These are phyloP conservation scores for Leccinum subfulvum DNA, from an alignment of 1,284 basidiomycete species.

Conservation along the genomic window DNA sequence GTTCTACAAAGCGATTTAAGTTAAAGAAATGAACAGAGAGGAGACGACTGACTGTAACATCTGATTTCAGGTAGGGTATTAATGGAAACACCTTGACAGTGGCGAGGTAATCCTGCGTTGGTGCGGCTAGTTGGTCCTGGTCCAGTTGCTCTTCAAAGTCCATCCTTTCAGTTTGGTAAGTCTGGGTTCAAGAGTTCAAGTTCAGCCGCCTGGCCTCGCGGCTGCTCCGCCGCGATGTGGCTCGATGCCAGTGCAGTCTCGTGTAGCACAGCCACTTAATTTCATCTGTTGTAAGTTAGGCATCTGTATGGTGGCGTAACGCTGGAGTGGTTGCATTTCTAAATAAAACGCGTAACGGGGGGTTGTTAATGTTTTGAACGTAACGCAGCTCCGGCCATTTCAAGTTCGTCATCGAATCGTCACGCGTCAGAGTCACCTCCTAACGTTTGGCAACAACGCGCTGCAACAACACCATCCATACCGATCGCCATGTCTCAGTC, in stretches of 20 bases:
- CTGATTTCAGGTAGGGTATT: constrained; percentile 66
- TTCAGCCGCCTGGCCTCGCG: neutral
- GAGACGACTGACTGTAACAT: constrained; percentile 55
- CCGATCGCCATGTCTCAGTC: too few species aligned
- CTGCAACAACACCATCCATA: too few species aligned
- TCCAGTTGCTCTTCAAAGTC: constrained; percentile 47
- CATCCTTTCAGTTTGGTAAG: constrained; percentile 33
- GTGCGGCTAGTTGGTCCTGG: constrained; percentile 43
- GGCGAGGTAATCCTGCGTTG: constrained; percentile 54
- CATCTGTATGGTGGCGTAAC: too few species aligned
- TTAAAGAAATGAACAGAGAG: neutral
- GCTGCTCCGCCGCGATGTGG: neutral
- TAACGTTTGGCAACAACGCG: too few species aligned
- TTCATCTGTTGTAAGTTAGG: too few species aligned
- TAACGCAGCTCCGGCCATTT: too few species aligned
- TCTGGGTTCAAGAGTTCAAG: neutral
- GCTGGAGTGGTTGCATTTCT: too few species aligned
- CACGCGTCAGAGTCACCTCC: too few species aligned
- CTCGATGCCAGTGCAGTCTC: neutral
- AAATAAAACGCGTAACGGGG: too few species aligned
- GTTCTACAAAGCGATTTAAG: constrained; percentile 18
- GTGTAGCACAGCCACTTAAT: neutral
- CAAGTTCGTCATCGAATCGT: too few species aligned
- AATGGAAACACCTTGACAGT: constrained; percentile 73
- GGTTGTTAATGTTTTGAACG: too few species aligned